Evolutionary conservation across 2,329 filamentous ascomycete genomes (phyloP).

Genomic region (Diaporthe batatas): DNA sequence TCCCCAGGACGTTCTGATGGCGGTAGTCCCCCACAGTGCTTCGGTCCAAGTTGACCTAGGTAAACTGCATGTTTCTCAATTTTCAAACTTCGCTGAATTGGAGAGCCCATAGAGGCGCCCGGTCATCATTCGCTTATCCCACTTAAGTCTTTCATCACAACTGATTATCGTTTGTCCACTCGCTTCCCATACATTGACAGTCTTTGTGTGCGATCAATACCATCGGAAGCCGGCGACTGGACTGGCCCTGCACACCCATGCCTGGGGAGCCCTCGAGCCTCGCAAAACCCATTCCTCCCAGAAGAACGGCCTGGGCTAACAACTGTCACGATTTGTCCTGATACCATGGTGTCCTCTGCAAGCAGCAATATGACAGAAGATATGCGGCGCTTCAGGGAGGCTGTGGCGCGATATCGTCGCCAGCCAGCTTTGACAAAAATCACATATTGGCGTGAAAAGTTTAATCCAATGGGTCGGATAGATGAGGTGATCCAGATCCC

Average conservation of each 20-base stretch:
- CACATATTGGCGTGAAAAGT: too few relatives aligned
- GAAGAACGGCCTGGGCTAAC: background rate
- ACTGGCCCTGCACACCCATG: background rate
- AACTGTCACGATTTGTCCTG: background rate
- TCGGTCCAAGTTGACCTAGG: background rate
- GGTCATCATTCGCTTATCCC: background rate
- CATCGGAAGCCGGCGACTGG: background rate
- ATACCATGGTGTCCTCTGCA: too few relatives aligned
- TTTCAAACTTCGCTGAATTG: background rate
- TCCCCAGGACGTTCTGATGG: background rate
- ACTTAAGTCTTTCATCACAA: background rate
- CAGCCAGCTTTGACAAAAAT: too few relatives aligned
- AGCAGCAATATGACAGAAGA: background rate
- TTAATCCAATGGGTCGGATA: background rate
- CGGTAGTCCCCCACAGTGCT: background rate
- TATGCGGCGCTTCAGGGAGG: background rate
- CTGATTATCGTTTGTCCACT: background rate
- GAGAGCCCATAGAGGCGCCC: background rate
- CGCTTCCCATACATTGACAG: background rate
- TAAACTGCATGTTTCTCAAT: background rate
- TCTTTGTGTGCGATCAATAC: background rate
- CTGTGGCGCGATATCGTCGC: background rate
- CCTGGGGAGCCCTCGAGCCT: background rate
- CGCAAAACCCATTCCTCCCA: background rate
- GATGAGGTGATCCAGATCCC: slow-evolving; percentile 19